Evolutionary conservation across 2,329 filamentous ascomycete species (phyloP), one percentile per base, ranked within the genome.

Genomic region (Shiraia bambusicola): DNA sequence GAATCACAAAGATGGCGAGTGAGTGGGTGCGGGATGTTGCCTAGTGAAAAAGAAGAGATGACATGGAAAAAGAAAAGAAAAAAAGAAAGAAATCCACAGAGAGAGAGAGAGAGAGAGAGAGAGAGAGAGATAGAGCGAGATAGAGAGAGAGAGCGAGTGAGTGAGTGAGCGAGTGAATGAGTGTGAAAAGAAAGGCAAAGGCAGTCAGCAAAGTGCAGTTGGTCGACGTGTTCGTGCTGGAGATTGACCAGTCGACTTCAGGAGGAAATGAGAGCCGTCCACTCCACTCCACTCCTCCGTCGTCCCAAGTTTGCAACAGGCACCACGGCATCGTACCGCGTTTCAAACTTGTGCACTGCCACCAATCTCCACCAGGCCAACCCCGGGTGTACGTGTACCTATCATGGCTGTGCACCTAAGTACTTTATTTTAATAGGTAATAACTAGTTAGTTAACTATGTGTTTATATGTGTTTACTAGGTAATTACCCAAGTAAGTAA

Each of bases 221-320:
- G 19, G 19, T 22, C 19, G 19, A 22, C 19, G 19, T 22, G 19
- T 22, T 22, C 19, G 19, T 8, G 26, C 13, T 12, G 6, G 24
- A 12, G 26, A 27, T 9, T 28, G 25, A 30, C 19, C 19, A 28
- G 40, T 36, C 29, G 34, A 38, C 28, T 27, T 39, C 17, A 44
- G 35, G 48, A 49, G 54, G 50, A 56, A 54, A 54, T 50, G 45
- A 54, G 45, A 42, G 34, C 45, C 34, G 37, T 40, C 37, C 31
- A 24, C 11, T 34, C 24, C 11, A 16, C 15, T 22, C n/a, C n/a
- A n/a, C n/a, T n/a, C n/a, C n/a, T 22, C 19, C 19, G 19, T 22
- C 32, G 44, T 24, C 29, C 38, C 24, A 26, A 28, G 40, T 49
- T 37, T 46, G 42, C 42, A 49, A 45, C 38, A 34, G 37, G 39